Conservation (phyloP, 208 protist genomes). For the Entamoeba histolytica region DNA sequence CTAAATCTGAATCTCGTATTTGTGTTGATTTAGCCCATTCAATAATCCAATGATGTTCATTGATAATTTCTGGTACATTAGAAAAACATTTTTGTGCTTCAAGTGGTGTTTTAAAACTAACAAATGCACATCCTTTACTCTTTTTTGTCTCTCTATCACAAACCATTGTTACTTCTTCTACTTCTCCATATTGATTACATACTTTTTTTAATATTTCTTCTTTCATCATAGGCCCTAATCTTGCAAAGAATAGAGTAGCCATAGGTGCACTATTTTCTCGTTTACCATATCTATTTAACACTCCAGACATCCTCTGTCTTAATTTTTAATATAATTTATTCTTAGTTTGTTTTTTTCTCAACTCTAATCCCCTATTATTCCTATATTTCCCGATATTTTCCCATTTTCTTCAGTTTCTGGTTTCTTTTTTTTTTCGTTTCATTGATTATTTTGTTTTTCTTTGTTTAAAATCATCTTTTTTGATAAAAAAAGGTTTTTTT, state of each 20-base stretch:
- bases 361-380: no score
- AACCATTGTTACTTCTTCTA: neutral
- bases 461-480: no score
- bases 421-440: no score
- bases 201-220: neutral
- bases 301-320: neutral
- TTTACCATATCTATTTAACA: neutral
- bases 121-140: neutral
- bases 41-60: neutral
- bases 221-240: neutral
- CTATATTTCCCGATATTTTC: no score
- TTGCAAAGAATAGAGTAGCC: neutral
- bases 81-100: neutral
- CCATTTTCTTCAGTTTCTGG: no score
- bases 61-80: neutral
- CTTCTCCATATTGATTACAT: neutral
- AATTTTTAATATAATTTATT: neutral
- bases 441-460: no score
- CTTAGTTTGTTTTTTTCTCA: no score
- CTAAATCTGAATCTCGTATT: neutral
- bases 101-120: neutral
- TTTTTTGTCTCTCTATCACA: neutral
- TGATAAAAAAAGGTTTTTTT: no score
- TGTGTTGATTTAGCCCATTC: neutral
- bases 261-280: neutral